A percentile compares a stretch with the other conserved stretches of the same genome.
Conservation (phyloP, 495 filamentous ascomycete genomes). For the Neurospora sp. region DNA sequence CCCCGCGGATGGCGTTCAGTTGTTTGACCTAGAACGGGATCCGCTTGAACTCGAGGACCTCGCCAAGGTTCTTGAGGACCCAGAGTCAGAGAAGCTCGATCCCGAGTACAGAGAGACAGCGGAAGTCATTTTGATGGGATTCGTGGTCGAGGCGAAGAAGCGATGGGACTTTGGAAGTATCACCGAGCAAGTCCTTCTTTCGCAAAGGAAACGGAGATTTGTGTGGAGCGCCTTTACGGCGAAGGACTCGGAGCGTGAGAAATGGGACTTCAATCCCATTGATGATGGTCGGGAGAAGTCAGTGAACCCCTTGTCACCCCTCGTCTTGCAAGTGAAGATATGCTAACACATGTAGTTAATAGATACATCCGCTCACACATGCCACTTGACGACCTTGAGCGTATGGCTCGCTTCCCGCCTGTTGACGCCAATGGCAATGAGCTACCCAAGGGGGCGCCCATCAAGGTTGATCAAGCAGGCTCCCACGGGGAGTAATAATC, state of each 20-base stretch:
- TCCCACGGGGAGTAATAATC: slow-evolving; percentile 31
- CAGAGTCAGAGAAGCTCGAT: neutral
- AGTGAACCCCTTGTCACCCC: slow-evolving; percentile 6
- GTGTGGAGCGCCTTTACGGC: slow-evolving; percentile 62
- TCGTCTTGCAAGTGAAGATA: neutral
- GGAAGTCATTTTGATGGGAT: slow-evolving; percentile 42
- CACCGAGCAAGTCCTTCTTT: slow-evolving; percentile 53
- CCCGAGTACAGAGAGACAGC: slow-evolving; percentile 21
- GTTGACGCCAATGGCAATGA: slow-evolving; percentile 50
- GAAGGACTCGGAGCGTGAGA: neutral
- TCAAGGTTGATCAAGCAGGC: slow-evolving; percentile 34
- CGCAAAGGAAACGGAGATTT: slow-evolving; percentile 61
- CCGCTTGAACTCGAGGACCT: slow-evolving; percentile 67
- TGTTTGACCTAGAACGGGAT: slow-evolving; percentile 64
- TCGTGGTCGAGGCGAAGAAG: slow-evolving; percentile 51
- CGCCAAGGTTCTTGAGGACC: slow-evolving; percentile 32
- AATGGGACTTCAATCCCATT: slow-evolving; percentile 68
- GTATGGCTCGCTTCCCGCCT: slow-evolving; percentile 51
- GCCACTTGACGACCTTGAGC: slow-evolving; percentile 59
- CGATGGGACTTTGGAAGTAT: slow-evolving; percentile 71
- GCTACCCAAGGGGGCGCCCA: slow-evolving; percentile 18
- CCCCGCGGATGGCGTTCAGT: slow-evolving; percentile 65
- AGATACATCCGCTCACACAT: slow-evolving; percentile 61
- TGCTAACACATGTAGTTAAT: neutral
- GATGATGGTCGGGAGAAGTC: slow-evolving; percentile 66